These are phyloP conservation scores for Tetracentron sinense DNA, from an alignment of 164 flowering plant genomes.

Conservation along the genomic window DNA sequence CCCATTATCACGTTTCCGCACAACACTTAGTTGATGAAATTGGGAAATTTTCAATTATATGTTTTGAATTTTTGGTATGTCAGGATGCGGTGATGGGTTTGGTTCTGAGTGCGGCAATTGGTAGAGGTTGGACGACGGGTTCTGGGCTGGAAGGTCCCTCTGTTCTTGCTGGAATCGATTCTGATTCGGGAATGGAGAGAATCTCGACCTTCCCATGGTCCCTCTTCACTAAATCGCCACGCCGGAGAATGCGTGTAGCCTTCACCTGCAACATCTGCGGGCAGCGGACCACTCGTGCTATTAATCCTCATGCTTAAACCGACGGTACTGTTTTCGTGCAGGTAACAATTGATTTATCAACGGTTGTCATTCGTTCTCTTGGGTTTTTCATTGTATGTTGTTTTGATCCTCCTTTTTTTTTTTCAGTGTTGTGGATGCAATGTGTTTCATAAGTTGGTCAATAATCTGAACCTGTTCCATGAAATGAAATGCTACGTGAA, in stretches of 20 bases:
- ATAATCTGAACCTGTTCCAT: constrained; percentile 81
- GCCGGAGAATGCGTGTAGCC: constrained; percentile 87
- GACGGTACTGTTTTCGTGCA: constrained; percentile 97
- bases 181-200: constrained; percentile 37
- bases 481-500: constrained; percentile 66
- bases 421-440: constrained; percentile 90
- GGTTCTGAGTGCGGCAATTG: constrained; percentile 81
- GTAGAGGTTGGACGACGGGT: constrained; percentile 90
- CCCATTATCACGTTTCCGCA: no score
- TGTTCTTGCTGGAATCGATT: constrained; percentile 44
- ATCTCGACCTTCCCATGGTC: constrained; percentile 95
- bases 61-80: background rate
- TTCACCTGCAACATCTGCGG: constrained; percentile 92
- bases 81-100: constrained; percentile 94
- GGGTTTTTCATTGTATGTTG: background rate
- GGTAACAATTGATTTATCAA: constrained; percentile 30
- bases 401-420: constrained; percentile 28
- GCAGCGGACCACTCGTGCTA: constrained; percentile 89
- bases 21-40: background rate
- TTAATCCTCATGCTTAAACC: constrained; percentile 67
- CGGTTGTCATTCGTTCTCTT: background rate
- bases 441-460: constrained; percentile 89
- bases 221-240: constrained; percentile 87
- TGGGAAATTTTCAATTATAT: constrained; percentile 7
- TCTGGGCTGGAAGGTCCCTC: constrained; percentile 97